Evolutionary conservation across 1,284 basidiomycete genomes (phyloP).

Genomic region (Malassezia slooffiae): DNA sequence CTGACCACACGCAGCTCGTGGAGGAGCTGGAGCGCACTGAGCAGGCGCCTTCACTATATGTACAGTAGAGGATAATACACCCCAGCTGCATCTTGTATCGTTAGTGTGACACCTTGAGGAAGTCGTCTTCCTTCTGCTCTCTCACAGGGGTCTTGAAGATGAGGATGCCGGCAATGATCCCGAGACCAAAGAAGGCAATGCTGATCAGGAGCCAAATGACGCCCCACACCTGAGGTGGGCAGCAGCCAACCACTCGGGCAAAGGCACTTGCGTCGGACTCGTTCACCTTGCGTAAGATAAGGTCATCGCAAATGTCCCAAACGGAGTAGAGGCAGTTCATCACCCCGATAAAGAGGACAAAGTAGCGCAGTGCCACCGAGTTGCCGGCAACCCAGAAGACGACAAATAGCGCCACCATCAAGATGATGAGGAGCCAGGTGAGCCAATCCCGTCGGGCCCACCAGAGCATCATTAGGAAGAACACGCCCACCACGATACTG

Average conservation of each 20-base stretch:
- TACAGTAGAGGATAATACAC: not conserved
- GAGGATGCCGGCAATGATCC: conserved; percentile 50
- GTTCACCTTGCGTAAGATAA: conserved; percentile 61
- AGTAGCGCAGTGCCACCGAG: conserved; percentile 46
- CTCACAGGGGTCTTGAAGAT: conserved; percentile 35
- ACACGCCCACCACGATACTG: conserved; percentile 65
- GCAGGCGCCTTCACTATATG: too few species aligned
- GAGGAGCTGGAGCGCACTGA: too few species aligned
- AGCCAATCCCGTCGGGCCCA: conserved; percentile 68
- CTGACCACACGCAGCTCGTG: too few species aligned
- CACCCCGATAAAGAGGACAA: conserved; percentile 71
- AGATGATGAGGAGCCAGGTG: conserved; percentile 34
- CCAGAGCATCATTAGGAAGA: conserved; percentile 87
- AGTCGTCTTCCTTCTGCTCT: conserved; percentile 27
- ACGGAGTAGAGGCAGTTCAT: conserved; percentile 43
- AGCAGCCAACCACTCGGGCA: conserved; percentile 66
- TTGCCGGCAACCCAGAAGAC: conserved; percentile 25
- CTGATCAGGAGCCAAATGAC: conserved; percentile 77
- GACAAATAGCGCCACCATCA: conserved; percentile 35
- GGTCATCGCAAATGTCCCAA: conserved; percentile 58
- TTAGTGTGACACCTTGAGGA: conserved; percentile 33
- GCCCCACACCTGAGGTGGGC: conserved; percentile 50
- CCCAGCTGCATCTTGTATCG: not conserved
- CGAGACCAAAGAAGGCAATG: conserved; percentile 66
- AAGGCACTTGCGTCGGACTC: conserved; percentile 82